Evolutionary conservation across 2,329 filamentous ascomycete genomes (phyloP), one percentile per base, ranked within the genome.

Genomic region (Stylonectria norvegica): DNA sequence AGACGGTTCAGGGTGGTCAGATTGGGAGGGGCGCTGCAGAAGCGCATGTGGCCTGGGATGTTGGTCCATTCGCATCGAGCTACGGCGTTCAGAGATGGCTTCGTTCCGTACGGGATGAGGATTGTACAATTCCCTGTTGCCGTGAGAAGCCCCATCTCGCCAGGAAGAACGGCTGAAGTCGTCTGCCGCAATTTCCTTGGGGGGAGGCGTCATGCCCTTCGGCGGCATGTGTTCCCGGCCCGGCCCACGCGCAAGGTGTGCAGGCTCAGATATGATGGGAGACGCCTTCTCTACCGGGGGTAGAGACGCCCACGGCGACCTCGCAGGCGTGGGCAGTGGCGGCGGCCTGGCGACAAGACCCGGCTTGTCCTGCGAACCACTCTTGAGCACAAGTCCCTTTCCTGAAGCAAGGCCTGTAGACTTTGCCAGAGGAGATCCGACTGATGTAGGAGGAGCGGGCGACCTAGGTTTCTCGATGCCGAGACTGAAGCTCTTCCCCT

Each of bases 71-170:
- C 85, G 79, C 49, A 78, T 69, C 20, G 85, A 81, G 14, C 79
- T 80, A 49, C 88, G 81, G 25, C 89, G 83, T 47, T 95, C 89
- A 37, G 78, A 72, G 4, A 90, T 91, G 12, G 90, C 89, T 60
- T 97, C 91, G 54, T 95, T 95, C 36, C 89, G 84, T 14, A 91
- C 91, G 38, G 89, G 95, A 40, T 94, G 86, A n/a, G 91, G 95
- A 61, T 97, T 96, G 68, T 83, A 97, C 0, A 97, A 72, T 62
- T 97, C 90, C 41, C 86, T 76, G 47, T 79, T 82, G 9, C 76
- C 72, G 40, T 77, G 72, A 1, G 71, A 60, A 23, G 75, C 72
- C 5, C 82, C 78, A 47, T 95, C 89, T 56, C 86, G 78, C 83
- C 87, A 95, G 22, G 83, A 78, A 37, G 84, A 80, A 47, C 93